These are phyloP conservation scores for Rhodamnia argentea DNA, from an alignment of 345 rosid species.

Conservation along the genomic window DNA sequence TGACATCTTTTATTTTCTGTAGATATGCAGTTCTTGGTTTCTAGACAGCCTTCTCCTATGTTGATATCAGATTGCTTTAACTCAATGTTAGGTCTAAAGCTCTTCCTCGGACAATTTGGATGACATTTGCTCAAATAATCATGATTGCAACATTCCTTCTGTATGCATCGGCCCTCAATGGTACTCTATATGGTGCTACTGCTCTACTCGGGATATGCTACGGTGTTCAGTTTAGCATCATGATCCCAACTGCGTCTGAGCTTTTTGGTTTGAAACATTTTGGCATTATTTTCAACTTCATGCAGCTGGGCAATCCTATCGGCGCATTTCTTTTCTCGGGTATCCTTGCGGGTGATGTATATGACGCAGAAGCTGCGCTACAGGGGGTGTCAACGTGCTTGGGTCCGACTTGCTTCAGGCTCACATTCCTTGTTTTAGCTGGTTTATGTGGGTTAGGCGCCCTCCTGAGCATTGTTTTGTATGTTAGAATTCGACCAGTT, in stretches of 20 bases:
- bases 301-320: slow-evolving; percentile 72
- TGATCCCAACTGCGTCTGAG: slow-evolving; percentile 83
- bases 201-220: slow-evolving; percentile 62
- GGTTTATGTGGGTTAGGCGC: slow-evolving; percentile 66
- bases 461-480: slow-evolving; percentile 51
- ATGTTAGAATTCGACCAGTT: slow-evolving; percentile 71
- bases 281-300: slow-evolving; percentile 74
- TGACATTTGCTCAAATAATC: slow-evolving; percentile 40
- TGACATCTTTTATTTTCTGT: background rate
- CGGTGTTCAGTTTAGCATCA: slow-evolving; percentile 55
- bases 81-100: slow-evolving; percentile 26
- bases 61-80: background rate
- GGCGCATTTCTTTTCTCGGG: slow-evolving; percentile 93
- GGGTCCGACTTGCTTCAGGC: slow-evolving; percentile 74
- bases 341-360: slow-evolving; percentile 64
- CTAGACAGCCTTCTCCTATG: background rate
- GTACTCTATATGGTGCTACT: slow-evolving; percentile 55
- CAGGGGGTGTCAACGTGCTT: slow-evolving; percentile 71
- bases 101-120: slow-evolving; percentile 81
- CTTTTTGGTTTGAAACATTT: slow-evolving; percentile 86
- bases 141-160: slow-evolving; percentile 54
- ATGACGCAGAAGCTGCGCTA: slow-evolving; percentile 76
- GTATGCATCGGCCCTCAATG: slow-evolving; percentile 40
- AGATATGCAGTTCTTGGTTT: background rate
- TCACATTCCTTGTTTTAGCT: slow-evolving; percentile 71